These are phyloP conservation scores for Penicillium parvum DNA, from an alignment of 495 filamentous ascomycete genomes.

Conservation along the genomic window DNA sequence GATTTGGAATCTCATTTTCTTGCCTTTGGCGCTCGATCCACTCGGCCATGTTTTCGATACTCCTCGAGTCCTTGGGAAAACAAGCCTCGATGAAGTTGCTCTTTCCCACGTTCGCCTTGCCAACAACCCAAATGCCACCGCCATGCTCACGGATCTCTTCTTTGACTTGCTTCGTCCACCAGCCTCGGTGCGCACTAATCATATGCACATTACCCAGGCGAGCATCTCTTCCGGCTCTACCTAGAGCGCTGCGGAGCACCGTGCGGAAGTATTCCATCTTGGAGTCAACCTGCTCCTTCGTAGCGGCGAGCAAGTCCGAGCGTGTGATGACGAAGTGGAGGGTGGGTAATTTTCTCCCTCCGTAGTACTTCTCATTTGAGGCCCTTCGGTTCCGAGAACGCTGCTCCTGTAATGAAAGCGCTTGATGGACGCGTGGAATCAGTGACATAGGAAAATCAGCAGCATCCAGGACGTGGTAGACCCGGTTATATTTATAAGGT, in stretches of 20 bases:
- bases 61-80: constrained; percentile 73
- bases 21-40: constrained; percentile 27
- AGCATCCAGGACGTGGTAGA: constrained; percentile 97
- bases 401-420: constrained; percentile 58
- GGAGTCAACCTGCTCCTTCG: constrained; percentile 71
- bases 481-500: constrained; percentile 79
- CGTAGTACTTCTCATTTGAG: constrained; percentile 54
- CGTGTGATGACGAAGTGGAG: constrained; percentile 88
- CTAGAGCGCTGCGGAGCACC: constrained; percentile 68
- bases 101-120: constrained; percentile 97
- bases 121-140: constrained; percentile 93
- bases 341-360: constrained; percentile 55
- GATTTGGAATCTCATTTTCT: constrained; percentile 15
- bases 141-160: constrained; percentile 75
- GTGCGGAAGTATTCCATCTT: constrained; percentile 77
- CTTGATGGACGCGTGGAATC: constrained; percentile 56
- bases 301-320: constrained; percentile 76
- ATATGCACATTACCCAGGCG: constrained; percentile 79
- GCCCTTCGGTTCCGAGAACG: constrained; percentile 74
- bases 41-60: constrained; percentile 36
- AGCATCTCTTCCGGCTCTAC: constrained; percentile 52
- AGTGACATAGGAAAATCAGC: constrained; percentile 96
- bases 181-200: constrained; percentile 74
- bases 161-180: constrained; percentile 86
- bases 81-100: constrained; percentile 81